Conservation (phyloP, 2,329 filamentous ascomycete species). For the Colletotrichum sp. region DNA sequence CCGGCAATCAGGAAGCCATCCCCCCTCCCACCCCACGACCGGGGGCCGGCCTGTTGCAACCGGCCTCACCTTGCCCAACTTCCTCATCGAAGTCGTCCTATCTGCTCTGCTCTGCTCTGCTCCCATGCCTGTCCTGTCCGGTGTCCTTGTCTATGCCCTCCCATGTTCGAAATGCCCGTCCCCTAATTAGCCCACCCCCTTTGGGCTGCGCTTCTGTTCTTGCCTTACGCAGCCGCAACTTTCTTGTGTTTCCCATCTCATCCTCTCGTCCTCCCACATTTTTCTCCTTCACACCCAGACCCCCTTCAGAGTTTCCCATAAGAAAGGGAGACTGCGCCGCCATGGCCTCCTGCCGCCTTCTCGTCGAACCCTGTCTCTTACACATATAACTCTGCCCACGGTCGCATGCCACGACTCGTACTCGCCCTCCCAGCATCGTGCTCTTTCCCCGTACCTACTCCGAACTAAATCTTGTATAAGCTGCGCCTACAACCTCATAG, state of each 20-base stretch:
- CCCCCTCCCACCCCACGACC: slow-evolving; percentile 10
- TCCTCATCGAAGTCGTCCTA: not conserved
- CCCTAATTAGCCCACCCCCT: slow-evolving; percentile 11
- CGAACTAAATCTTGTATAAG: not conserved
- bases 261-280: not conserved
- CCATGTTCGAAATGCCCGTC: not conserved
- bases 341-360: slow-evolving; percentile 8
- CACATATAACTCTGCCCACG: slow-evolving; percentile 8
- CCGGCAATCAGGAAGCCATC: slow-evolving; percentile 16
- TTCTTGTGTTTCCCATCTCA: not conserved
- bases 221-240: not conserved
- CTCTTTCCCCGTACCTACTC: not conserved
- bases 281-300: not conserved
- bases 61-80: slow-evolving; percentile 19
- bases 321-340: slow-evolving; percentile 13
- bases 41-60: slow-evolving; percentile 18
- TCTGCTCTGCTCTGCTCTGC: not conserved
- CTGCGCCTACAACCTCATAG: not conserved
- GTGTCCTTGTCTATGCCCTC: not conserved
- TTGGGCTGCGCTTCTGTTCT: not conserved
- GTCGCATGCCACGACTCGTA: slow-evolving; percentile 11
- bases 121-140: not conserved
- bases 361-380: not conserved
- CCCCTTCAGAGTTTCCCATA: slow-evolving; percentile 12
- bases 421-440: not conserved